Conservation (phyloP, 768 basidiomycete genomes). For the Psilocybe subaeruginosa region DNA sequence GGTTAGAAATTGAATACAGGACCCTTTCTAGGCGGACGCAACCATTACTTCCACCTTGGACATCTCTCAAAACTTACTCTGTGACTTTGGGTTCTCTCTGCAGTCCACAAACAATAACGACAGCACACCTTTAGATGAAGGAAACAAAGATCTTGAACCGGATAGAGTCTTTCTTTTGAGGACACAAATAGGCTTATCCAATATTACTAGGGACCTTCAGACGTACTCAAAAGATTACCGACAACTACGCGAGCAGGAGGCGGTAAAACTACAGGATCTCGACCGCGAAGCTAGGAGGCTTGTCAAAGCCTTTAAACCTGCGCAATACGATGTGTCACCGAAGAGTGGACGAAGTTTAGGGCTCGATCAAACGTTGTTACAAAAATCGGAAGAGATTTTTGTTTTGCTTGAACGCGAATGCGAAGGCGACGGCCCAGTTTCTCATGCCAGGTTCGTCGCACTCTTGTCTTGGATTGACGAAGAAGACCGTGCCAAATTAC, state of each 20-base stretch:
- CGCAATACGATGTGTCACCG: background rate
- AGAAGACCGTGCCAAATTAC: background rate
- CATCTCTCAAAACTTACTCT: constrained; percentile 6
- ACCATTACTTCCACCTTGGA: constrained; percentile 12
- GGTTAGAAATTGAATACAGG: background rate
- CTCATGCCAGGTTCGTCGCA: background rate
- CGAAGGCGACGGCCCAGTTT: background rate
- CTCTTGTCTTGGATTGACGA: constrained; percentile 13
- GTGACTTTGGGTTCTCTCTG: background rate
- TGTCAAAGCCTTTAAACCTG: constrained; percentile 5
- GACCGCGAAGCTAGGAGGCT: constrained; percentile 16
- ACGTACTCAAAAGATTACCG: constrained; percentile 1
- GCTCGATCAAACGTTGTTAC: background rate
- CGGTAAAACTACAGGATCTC: constrained; percentile 3
- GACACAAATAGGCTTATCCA: constrained; percentile 7
- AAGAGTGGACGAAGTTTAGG: background rate
- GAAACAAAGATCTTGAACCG: too few species aligned
- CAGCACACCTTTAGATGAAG: background rate
- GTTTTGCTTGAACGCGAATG: constrained; percentile 10
- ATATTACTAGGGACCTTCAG: constrained; percentile 7
- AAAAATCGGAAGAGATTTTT: constrained; percentile 14
- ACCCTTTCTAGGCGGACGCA: constrained; percentile 19
- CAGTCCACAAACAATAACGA: background rate
- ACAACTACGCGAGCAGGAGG: constrained; percentile 13
- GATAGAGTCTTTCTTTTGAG: background rate